These are phyloP conservation scores for Ailanthus altissimus DNA, from an alignment of 345 rosid species.

Conservation along the genomic window DNA sequence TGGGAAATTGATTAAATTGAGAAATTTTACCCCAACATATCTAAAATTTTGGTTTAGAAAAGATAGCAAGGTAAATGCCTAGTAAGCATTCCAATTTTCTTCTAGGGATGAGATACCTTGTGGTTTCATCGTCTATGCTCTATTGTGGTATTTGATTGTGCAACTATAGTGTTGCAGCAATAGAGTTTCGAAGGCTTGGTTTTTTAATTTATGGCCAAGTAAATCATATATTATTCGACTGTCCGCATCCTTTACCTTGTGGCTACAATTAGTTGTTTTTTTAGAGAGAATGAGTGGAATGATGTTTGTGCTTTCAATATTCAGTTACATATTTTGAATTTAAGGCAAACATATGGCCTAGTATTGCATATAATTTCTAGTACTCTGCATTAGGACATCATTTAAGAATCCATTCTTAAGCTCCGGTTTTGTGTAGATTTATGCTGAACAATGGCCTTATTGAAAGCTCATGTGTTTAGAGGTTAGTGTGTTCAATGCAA, in stretches of 20 bases:
- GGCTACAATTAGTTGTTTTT: neutral
- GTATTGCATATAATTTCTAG: neutral
- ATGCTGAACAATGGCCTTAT: neutral
- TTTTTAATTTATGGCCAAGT: neutral
- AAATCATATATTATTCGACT: neutral
- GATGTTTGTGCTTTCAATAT: neutral
- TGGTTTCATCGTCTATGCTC: too few relatives aligned
- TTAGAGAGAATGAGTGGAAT: neutral
- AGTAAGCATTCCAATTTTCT: neutral
- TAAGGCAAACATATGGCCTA: neutral
- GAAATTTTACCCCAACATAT: neutral
- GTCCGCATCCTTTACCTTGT: neutral
- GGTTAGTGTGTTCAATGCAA: neutral
- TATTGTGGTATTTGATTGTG: neutral
- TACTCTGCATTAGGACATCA: neutral
- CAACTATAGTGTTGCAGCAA: neutral
- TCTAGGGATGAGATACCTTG: neutral
- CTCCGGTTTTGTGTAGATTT: too few relatives aligned
- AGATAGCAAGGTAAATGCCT: neutral
- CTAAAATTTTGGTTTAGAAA: neutral
- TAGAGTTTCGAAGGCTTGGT: neutral
- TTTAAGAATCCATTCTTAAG: too few relatives aligned
- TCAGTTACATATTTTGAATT: neutral
- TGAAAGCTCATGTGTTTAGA: neutral
- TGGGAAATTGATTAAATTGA: neutral